Percentiles rank a stretch among this genome's conserved stretches.
Conservation (phyloP, 768 basidiomycete species). For the Russula emetica region DNA sequence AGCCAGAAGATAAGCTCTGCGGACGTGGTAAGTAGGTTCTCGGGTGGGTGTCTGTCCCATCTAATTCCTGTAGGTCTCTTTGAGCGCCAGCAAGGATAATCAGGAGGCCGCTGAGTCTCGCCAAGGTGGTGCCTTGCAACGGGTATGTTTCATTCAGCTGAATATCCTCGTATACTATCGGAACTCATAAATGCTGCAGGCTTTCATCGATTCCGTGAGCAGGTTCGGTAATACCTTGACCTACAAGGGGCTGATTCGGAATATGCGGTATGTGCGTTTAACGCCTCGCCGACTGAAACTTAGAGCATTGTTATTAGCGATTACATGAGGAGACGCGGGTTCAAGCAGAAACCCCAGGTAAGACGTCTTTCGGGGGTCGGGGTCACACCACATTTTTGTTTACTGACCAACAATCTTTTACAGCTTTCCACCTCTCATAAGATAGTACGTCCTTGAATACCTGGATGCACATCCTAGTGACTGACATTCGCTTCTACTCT, state of each 20-base stretch:
- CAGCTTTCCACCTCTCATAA: conserved; percentile 4
- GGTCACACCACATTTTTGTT: not conserved
- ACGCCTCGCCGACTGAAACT: not conserved
- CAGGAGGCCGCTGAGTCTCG: not conserved
- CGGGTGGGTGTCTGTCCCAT: not conserved
- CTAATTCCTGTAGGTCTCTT: not conserved
- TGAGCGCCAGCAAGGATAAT: not conserved
- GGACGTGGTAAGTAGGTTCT: not conserved
- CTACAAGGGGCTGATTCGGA: not conserved
- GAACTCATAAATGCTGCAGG: not conserved
- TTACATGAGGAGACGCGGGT: not conserved
- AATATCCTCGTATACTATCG: not conserved
- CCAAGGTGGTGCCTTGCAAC: not conserved
- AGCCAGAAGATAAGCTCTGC: not conserved
- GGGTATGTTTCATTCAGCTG: not conserved
- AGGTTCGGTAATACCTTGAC: not conserved
- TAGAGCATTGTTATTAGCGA: not conserved
- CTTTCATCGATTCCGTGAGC: not conserved
- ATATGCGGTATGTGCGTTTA: not conserved
- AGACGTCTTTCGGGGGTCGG: not conserved
- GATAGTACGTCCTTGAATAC: not conserved
- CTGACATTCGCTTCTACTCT: not conserved
- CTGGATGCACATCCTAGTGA: not conserved
- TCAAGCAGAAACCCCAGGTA: not conserved
- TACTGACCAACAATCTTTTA: not conserved